Base-by-base conservation (phyloP, 768 basidiomycete species). In the Tephrocybe rancida region DNA sequence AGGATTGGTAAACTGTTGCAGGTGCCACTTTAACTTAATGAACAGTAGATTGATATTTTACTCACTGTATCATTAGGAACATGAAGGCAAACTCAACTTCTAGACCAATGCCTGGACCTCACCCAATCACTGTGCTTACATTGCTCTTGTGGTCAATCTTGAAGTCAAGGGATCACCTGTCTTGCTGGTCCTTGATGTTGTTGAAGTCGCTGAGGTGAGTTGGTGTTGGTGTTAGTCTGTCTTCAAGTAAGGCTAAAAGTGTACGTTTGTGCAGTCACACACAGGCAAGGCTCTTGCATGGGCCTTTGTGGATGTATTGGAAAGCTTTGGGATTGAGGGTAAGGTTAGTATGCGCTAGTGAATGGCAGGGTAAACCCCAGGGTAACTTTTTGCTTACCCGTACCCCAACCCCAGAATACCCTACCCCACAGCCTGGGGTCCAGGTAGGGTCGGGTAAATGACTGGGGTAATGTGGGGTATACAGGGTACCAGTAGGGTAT, bases 21-120 rank as follows among this genome's bases (percentile, higher is more conserved):
- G 49, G 64, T 69, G 39, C 48, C 57, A 16, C 14, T 9, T 37
- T 16, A 37, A 16, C 27, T 27, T 9, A 5, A 45, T 18, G 27
- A 44, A 30, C 13, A 48, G 10, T n/a, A 42, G 38, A 19, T 14
- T 14, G 38, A 27, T 24, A 11, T 39, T 30, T 47, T 34, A 25
- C 45, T 38, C 38, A 38, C 44, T 8, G 26, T 27, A 9, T 38
- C 35, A 21, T 30, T 44, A 71, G 72, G 63, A 64, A 16, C 58
- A 71, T 47, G 52, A 66, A 0, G 69, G 73, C 1, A 24, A 44
- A 5, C 41, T 76, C 25, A 64, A 37, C 35, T 37, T 37, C n/a
- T 16, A 16, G n/a, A 37, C 35, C 35, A 22, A 75, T 59, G 64
- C 59, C 0, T 74, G 71, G 72, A 71, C 70, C 0, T 71, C 67